A percentile compares a stretch with the other conserved stretches of the same genome.
Conservation (phyloP, 1,284 basidiomycete genomes). For the Schizophyllum amplum region DNA sequence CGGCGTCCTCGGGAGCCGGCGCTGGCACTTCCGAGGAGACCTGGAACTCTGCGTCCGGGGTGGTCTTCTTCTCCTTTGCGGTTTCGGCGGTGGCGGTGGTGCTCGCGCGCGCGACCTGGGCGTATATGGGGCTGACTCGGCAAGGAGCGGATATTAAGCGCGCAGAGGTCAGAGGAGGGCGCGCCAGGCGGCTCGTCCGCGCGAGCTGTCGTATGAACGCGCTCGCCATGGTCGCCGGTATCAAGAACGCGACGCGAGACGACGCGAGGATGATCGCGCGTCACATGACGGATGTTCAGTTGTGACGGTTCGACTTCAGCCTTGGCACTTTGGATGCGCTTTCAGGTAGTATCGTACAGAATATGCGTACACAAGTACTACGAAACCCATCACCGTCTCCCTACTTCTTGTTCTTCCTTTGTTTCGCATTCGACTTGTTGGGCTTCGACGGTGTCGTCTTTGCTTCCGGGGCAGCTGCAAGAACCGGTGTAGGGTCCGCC, state of each 20-base stretch:
- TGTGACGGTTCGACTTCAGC: background rate
- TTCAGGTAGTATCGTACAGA: too few species aligned
- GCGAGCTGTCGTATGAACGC: background rate
- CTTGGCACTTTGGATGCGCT: too few species aligned
- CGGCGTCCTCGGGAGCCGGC: background rate
- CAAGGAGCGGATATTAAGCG: background rate
- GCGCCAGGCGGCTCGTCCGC: background rate
- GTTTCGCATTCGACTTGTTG: background rate
- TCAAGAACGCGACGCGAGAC: background rate
- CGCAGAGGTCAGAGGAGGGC: background rate
- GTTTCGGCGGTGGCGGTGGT: background rate
- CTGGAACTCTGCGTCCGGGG: background rate
- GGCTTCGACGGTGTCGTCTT: background rate
- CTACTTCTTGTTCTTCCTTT: background rate
- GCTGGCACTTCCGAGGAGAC: background rate
- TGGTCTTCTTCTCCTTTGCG: background rate
- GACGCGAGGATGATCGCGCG: background rate
- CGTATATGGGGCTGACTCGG: background rate
- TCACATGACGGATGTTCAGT: background rate
- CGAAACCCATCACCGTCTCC: background rate
- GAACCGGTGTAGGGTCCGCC: too few species aligned
- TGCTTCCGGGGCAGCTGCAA: background rate
- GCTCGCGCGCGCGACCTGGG: background rate
- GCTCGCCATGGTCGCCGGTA: background rate
- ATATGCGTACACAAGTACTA: background rate